Base-by-base conservation (phyloP, 2,329 filamentous ascomycete genomes). In the Diaporthe humulicola region DNA sequence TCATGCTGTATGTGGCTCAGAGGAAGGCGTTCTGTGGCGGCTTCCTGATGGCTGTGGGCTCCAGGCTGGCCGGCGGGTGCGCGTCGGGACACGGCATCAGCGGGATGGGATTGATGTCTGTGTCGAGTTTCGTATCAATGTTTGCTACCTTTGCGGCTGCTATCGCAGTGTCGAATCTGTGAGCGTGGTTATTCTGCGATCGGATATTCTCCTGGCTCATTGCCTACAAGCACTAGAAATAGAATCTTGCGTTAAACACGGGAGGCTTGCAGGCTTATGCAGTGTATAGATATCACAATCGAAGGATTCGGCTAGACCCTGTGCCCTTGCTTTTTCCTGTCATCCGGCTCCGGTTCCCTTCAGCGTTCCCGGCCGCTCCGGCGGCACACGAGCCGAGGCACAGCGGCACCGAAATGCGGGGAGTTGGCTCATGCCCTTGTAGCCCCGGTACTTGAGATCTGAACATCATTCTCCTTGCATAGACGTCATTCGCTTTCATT, bases 11-110 rank as follows among this genome's bases (percentile, higher is more conserved):
- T 1, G 79, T 86, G 0, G 79, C 84, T 5, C 83, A 85, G 0
- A 33, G 78, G 2, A 80, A 84, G 76, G 88, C 90, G 0, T 78
- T 87, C 0, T 60, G 86, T 0, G 92, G 92, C 2, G 92, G 92
- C 0, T 83, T 88, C 4, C 74, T 88, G 19, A 89, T 93, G 83
- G 86, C 88, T 0, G 80, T 93, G 12, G 92, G 92, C 1, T 86
- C 91, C 1, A 87, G 91, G 66, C 79, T 93, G 72, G 92, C 90
- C 0, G 91, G 91, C 2, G 92, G 92, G 0, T 94, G 92, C 77
- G 93, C 92, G 0, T 92, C 90, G 7, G 92, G 92, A 0, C 92
- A 94, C 80, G 92, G 92, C 0, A 91, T 94, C 76, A 93, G 90
- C 74, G 92, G 92, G 0, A 87, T 93, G 79, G 89, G 90, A n/a